Percentiles rank a stretch among this genome's conserved stretches.
These are phyloP conservation scores for Kentomonas sorsogonicus DNA, from an alignment of 208 protist species.

Conservation along the genomic window DNA sequence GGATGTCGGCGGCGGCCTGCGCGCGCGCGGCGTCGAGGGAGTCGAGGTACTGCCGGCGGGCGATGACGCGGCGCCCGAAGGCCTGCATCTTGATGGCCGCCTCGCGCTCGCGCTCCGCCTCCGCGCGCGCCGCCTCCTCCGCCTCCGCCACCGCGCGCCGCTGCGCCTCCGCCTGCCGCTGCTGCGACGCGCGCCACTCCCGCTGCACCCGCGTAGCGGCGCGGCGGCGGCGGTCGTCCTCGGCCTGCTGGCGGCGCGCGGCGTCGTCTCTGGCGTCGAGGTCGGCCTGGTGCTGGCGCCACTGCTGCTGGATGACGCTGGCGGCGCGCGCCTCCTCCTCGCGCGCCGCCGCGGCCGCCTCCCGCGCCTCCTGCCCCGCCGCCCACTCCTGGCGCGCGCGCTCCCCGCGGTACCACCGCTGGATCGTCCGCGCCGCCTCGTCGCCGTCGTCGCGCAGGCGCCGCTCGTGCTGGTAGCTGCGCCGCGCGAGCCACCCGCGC, in stretches of 20 bases:
- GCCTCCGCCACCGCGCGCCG: not conserved
- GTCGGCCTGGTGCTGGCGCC: constrained; percentile 20
- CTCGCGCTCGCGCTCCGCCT: constrained; percentile 38
- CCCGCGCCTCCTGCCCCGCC: constrained; percentile 10
- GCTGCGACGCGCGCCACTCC: constrained; percentile 40
- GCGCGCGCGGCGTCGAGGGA: constrained; percentile 40
- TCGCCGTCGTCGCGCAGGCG: constrained; percentile 18
- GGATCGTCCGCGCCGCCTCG: constrained; percentile 29
- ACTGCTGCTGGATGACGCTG: constrained; percentile 11
- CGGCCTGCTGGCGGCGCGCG: constrained; percentile 5
- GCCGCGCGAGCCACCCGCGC: constrained; percentile 60
- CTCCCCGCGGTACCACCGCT: constrained; percentile 47
- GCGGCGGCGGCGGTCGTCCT: constrained; percentile 10
- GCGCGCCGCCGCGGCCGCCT: constrained; percentile 5
- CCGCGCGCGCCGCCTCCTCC: constrained; percentile 32
- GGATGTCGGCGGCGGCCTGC: constrained; percentile 46
- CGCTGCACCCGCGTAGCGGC: constrained; percentile 30
- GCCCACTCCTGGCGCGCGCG: constrained; percentile 22
- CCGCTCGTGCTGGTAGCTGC: constrained; percentile 10
- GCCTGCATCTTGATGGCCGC: constrained; percentile 68
- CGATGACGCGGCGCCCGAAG: constrained; percentile 64
- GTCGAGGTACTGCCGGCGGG: constrained; percentile 19
- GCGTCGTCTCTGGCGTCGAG: not conserved
- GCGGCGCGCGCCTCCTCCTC: not conserved
- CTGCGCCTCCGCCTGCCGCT: constrained; percentile 10